These are phyloP conservation scores for Podila clonocystis DNA, from an alignment of 192 early-diverging fungal species.

Conservation along the genomic window DNA sequence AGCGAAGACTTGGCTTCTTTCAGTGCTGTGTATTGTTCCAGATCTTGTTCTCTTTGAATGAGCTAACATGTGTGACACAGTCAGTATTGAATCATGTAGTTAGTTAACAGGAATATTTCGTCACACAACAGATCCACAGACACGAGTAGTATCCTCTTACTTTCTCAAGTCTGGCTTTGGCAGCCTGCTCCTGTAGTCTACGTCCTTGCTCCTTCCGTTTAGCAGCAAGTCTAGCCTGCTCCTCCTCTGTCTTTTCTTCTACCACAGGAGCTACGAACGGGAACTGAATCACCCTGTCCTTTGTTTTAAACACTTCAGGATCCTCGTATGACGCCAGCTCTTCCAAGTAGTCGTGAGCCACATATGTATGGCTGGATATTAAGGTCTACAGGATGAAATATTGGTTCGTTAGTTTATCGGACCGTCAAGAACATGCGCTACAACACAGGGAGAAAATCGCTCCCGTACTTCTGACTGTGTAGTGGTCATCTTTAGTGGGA, in stretches of 20 bases:
- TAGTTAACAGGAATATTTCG: background rate
- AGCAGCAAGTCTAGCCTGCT: constrained; percentile 72
- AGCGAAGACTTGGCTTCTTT: constrained; percentile 53
- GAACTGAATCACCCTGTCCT: constrained; percentile 84
- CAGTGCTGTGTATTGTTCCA: constrained; percentile 65
- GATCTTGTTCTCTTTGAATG: constrained; percentile 72
- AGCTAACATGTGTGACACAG: constrained; percentile 47
- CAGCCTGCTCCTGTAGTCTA: constrained; percentile 83
- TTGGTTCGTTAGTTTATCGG: background rate
- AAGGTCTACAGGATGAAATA: constrained; percentile 62
- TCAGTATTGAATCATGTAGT: background rate
- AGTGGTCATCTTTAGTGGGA: constrained; percentile 84
- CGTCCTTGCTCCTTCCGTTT: constrained; percentile 76
- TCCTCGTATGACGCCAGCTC: constrained; percentile 74
- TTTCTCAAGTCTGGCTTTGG: constrained; percentile 84
- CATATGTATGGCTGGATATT: constrained; percentile 72
- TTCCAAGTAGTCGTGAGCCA: constrained; percentile 79
- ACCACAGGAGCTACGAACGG: constrained; percentile 75
- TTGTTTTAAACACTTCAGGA: constrained; percentile 64
- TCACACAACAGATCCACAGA: background rate
- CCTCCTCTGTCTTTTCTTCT: constrained; percentile 84
- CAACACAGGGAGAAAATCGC: background rate
- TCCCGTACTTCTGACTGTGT: constrained; percentile 72
- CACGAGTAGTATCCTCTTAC: constrained; percentile 34
- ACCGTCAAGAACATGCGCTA: no score